These are phyloP conservation scores for Actinomortierella ambigua DNA, from an alignment of 371 early-diverging fungal species.

Conservation along the genomic window DNA sequence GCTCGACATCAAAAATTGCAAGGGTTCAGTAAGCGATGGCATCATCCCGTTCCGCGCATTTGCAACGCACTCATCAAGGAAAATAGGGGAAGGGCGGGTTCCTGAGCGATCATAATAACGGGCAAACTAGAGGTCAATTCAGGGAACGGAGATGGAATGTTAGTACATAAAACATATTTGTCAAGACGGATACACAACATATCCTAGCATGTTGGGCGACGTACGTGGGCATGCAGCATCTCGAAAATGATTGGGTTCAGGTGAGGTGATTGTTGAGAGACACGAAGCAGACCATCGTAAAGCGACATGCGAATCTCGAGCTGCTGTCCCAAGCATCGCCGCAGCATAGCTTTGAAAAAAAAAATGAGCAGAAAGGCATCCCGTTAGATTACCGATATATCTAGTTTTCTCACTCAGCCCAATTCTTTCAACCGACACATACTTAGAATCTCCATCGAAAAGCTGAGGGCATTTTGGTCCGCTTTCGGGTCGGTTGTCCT, in stretches of 20 bases:
- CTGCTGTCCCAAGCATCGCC: slow-evolving; percentile 66
- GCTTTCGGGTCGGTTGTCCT: slow-evolving; percentile 7
- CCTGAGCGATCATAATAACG: slow-evolving; percentile 34
- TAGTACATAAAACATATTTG: background rate
- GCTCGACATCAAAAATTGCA: slow-evolving; percentile 36
- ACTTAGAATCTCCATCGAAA: slow-evolving; percentile 62
- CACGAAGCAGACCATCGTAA: slow-evolving; percentile 55
- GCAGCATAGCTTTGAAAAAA: slow-evolving; percentile 41
- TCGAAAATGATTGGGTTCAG: slow-evolving; percentile 56
- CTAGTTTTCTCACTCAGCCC: background rate
- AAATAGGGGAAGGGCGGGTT: slow-evolving; percentile 43
- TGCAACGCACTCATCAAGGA: slow-evolving; percentile 55
- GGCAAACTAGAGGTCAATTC: slow-evolving; percentile 25
- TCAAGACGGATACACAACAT: background rate
- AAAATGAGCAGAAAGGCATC: too few relatives aligned
- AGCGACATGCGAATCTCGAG: slow-evolving; percentile 53
- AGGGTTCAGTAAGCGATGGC: slow-evolving; percentile 28
- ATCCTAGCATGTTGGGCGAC: background rate
- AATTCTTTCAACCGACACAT: slow-evolving; percentile 8
- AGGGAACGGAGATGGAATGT: background rate
- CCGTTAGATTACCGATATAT: background rate
- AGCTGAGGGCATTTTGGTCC: slow-evolving; percentile 14
- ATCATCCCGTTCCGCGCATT: slow-evolving; percentile 49
- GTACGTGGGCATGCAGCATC: slow-evolving; percentile 58
- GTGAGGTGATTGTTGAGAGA: slow-evolving; percentile 41